These are phyloP conservation scores for Imleria badia DNA, from an alignment of 768 basidiomycete species.

Conservation along the genomic window DNA sequence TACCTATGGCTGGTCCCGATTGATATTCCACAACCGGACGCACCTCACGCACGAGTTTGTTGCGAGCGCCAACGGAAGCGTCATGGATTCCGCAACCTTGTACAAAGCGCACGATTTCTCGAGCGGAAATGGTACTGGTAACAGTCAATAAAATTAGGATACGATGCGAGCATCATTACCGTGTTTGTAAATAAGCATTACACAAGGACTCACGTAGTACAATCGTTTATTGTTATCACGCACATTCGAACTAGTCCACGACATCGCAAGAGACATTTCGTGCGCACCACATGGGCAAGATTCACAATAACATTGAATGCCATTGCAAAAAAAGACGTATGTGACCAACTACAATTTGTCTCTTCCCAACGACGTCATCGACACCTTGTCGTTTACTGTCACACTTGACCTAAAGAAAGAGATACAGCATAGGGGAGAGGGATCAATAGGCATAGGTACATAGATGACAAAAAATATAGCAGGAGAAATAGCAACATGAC, in stretches of 20 bases:
- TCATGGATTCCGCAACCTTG: slow-evolving; percentile 24
- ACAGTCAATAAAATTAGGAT: background rate
- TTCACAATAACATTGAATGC: background rate
- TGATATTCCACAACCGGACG: slow-evolving; percentile 31
- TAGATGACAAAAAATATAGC: slow-evolving; percentile 15
- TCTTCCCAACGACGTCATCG: background rate
- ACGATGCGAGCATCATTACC: too few relatives aligned
- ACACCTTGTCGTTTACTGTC: background rate
- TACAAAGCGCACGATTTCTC: slow-evolving; percentile 24
- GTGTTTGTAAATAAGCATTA: too few relatives aligned
- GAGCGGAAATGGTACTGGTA: background rate
- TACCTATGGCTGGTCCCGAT: slow-evolving; percentile 28
- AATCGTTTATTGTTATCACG: too few relatives aligned
- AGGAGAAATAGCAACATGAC: background rate
- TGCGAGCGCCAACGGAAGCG: slow-evolving; percentile 28
- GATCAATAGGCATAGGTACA: slow-evolving; percentile 33
- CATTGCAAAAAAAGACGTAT: slow-evolving; percentile 3
- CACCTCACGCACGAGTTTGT: slow-evolving; percentile 31
- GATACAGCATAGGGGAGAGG: slow-evolving; percentile 24
- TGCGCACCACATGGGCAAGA: too few relatives aligned
- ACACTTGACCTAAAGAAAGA: slow-evolving; percentile 4
- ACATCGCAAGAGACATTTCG: too few relatives aligned
- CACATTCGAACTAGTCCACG: too few relatives aligned
- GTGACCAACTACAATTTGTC: slow-evolving; percentile 1
- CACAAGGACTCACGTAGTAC: too few relatives aligned